These are phyloP conservation scores for Rosa multiflora DNA, from an alignment of 306 rosid genomes.

Conservation along the genomic window DNA sequence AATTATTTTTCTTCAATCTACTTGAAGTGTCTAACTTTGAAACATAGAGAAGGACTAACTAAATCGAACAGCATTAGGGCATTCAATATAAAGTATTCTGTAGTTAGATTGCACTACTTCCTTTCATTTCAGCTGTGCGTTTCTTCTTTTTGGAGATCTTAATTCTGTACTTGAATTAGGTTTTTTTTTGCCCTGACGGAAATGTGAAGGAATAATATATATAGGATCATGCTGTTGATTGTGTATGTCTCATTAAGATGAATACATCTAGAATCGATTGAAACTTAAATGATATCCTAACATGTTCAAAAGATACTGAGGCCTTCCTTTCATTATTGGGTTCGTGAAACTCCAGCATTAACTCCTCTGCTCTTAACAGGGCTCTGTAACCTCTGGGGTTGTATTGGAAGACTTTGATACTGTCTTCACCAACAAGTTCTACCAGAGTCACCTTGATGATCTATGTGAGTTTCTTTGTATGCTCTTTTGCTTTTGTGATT, in stretches of 20 bases:
- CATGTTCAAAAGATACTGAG: neutral
- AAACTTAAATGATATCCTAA: neutral
- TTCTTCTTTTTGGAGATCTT: neutral
- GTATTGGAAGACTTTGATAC: constrained; percentile 84
- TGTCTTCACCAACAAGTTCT: constrained; percentile 72
- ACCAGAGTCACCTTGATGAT: constrained; percentile 89
- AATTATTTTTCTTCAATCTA: neutral
- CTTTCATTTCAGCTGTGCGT: neutral
- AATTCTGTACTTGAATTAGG: too few relatives aligned
- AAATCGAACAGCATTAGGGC: neutral
- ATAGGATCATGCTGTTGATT: neutral
- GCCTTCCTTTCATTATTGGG: neutral
- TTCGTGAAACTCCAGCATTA: neutral
- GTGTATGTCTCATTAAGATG: neutral
- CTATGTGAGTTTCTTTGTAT: constrained; percentile 46
- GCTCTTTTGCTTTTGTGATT: constrained; percentile 17
- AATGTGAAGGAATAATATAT: neutral
- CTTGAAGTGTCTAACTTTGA: neutral
- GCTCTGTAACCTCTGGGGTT: constrained; percentile 56
- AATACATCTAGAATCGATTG: neutral
- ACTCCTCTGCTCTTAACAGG: constrained; percentile 36
- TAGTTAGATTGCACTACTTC: neutral
- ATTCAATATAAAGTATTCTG: neutral
- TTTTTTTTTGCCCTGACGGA: too few relatives aligned
- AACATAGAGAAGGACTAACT: neutral